A percentile compares a stretch with the other conserved stretches of the same genome.
Conservation (phyloP, 768 basidiomycete genomes). For the Ramaria rubella region DNA sequence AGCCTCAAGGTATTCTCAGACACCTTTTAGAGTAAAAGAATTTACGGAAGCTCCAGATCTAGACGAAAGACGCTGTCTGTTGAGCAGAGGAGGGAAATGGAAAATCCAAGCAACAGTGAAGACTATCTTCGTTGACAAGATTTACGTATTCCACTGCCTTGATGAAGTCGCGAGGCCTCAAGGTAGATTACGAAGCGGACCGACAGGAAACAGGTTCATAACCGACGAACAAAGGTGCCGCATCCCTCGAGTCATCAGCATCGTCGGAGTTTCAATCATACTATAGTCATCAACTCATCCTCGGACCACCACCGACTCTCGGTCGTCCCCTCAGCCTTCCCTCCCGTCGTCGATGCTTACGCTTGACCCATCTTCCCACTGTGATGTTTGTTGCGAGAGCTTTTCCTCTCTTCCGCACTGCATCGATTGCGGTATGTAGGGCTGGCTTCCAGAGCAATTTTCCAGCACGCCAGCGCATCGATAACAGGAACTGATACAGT, state of each 20-base stretch:
- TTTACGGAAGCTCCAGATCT: neutral
- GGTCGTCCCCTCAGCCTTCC: neutral
- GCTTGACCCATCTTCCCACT: conserved; percentile 9
- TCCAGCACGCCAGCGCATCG: conserved; percentile 17
- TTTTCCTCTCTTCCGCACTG: conserved; percentile 10
- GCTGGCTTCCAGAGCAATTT: conserved; percentile 8
- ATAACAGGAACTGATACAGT: conserved; percentile 12
- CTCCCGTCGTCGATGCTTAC: conserved; percentile 6
- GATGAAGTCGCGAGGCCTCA: neutral
- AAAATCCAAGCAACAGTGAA: neutral
- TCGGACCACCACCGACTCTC: neutral
- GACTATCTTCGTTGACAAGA: neutral
- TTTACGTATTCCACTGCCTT: neutral
- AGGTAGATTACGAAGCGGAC: neutral
- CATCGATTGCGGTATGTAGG: conserved; percentile 10
- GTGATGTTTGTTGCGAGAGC: conserved; percentile 10
- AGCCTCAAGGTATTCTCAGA: too few species aligned
- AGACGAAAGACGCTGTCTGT: neutral
- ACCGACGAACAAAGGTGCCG: neutral
- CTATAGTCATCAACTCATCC: neutral
- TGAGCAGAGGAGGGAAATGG: neutral
- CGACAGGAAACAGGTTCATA: neutral
- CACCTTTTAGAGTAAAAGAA: neutral
- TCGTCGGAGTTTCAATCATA: conserved; percentile 3
- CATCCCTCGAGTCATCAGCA: neutral